Evolutionary conservation across 2,329 filamentous ascomycete genomes (phyloP).

Genomic region (Sporothrix dimorphospora): DNA sequence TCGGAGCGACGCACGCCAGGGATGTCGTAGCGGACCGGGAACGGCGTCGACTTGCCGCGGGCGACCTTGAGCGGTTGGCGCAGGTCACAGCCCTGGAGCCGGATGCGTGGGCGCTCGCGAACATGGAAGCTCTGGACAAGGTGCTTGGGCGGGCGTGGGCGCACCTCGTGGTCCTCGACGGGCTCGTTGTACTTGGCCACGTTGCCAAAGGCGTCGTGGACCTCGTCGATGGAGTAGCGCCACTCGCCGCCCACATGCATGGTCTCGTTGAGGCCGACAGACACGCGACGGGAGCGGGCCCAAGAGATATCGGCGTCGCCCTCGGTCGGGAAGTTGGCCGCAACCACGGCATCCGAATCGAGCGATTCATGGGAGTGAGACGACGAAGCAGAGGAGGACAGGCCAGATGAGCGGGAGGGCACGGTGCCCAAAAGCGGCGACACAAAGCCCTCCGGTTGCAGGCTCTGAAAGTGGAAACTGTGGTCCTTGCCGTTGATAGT

Average conservation of each 20-base stretch:
- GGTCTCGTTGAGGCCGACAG: conserved; percentile 87
- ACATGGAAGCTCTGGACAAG: conserved; percentile 80
- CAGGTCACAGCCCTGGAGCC: conserved; percentile 74
- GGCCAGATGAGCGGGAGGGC: conserved; percentile 46
- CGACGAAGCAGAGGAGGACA: conserved; percentile 38
- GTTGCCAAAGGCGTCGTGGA: conserved; percentile 90
- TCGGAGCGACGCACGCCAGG: conserved; percentile 61
- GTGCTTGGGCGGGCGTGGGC: conserved; percentile 59
- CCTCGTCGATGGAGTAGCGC: conserved; percentile 89
- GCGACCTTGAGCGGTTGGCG: conserved; percentile 82
- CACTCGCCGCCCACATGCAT: conserved; percentile 78
- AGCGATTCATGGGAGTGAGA: background rate
- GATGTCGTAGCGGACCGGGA: conserved; percentile 73
- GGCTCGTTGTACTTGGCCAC: conserved; percentile 71
- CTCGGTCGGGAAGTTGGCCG: conserved; percentile 55
- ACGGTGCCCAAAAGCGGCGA: conserved; percentile 71
- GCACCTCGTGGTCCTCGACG: conserved; percentile 69
- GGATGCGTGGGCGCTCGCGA: conserved; percentile 79
- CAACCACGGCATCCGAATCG: conserved; percentile 6
- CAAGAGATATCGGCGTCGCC: conserved; percentile 73
- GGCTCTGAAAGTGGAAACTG: conserved; percentile 87
- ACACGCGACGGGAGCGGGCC: conserved; percentile 75
- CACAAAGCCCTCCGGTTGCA: conserved; percentile 83
- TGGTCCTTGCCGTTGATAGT: conserved; percentile 81
- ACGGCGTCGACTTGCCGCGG: conserved; percentile 66